A percentile compares a stretch with the other conserved stretches of the same genome.
These are phyloP conservation scores for Fusarium euwallaceae DNA, from an alignment of 2,329 filamentous ascomycete genomes.

Conservation along the genomic window DNA sequence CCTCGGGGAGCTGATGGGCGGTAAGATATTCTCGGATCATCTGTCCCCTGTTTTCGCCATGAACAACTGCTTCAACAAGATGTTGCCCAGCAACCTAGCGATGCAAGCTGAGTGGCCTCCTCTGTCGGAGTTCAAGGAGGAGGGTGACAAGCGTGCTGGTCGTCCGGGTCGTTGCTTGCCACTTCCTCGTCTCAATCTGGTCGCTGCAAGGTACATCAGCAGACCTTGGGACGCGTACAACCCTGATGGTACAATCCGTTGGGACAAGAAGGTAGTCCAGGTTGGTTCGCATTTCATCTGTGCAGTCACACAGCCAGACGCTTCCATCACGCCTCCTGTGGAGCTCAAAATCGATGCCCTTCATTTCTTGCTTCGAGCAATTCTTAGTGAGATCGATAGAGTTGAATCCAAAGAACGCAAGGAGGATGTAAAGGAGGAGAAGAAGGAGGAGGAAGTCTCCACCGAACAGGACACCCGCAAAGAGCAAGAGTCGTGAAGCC, in stretches of 20 bases:
- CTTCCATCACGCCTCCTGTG: constrained; percentile 1
- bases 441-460: constrained; percentile 16
- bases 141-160: constrained; percentile 48
- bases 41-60: constrained; percentile 52
- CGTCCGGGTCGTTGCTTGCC: constrained; percentile 49
- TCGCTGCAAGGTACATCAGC: constrained; percentile 19
- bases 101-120: constrained; percentile 51
- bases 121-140: constrained; percentile 53
- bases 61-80: constrained; percentile 51
- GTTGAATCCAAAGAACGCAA: neutral
- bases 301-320: constrained; percentile 24
- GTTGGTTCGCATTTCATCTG: constrained; percentile 38
- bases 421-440: neutral
- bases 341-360: constrained; percentile 25
- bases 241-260: constrained; percentile 43
- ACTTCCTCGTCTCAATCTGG: constrained; percentile 47
- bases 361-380: constrained; percentile 9
- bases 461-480: neutral
- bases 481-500: neutral
- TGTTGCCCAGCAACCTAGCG: constrained; percentile 22
- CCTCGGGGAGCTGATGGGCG: constrained; percentile 43
- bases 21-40: constrained; percentile 45
- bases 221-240: constrained; percentile 28
- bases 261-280: constrained; percentile 46
- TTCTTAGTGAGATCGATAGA: constrained; percentile 25